A percentile compares a stretch with the other conserved stretches of the same genome.
phyloP scores from a whole-genome alignment of 306 rosid genomes.

The Sicyos baderoa region DNA sequence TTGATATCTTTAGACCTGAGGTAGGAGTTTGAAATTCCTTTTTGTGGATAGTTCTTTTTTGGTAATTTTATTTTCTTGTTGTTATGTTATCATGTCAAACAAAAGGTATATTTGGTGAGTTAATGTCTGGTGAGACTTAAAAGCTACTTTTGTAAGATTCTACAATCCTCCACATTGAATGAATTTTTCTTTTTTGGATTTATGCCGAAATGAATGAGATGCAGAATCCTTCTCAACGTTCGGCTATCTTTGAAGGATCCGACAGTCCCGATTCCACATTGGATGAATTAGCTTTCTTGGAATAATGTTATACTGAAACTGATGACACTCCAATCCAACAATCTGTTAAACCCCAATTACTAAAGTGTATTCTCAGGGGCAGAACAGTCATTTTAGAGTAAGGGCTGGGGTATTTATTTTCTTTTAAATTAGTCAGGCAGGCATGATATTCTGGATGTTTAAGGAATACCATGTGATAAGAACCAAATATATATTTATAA shows the following conservation, averaged over 20 bases:
- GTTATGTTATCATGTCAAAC: slow-evolving; percentile 2
- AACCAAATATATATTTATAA: too few species aligned
- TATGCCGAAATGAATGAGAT: background rate
- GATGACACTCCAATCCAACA: background rate
- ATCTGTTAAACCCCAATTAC: too few species aligned
- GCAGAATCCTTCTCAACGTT: background rate
- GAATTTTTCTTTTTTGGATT: background rate
- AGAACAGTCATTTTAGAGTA: too few species aligned
- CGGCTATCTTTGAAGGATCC: background rate
- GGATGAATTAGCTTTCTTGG: slow-evolving; percentile 1
- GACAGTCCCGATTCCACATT: background rate
- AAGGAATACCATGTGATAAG: too few species aligned
- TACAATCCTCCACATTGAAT: background rate
- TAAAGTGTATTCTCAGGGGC: too few species aligned
- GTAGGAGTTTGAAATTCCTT: slow-evolving; percentile 30
- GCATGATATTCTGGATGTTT: too few species aligned
- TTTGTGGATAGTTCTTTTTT: background rate
- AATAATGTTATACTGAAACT: background rate
- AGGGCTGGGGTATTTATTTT: too few species aligned
- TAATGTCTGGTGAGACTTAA: background rate
- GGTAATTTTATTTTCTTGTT: background rate
- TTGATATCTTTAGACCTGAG: slow-evolving; percentile 59
- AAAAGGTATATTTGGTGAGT: background rate
- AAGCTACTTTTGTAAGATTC: background rate
- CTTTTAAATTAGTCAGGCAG: too few species aligned